Evolutionary conservation across 2,329 filamentous ascomycete genomes (phyloP), one percentile per base, ranked within the genome.

Genomic region (Aspergillus pseudotamarii): DNA sequence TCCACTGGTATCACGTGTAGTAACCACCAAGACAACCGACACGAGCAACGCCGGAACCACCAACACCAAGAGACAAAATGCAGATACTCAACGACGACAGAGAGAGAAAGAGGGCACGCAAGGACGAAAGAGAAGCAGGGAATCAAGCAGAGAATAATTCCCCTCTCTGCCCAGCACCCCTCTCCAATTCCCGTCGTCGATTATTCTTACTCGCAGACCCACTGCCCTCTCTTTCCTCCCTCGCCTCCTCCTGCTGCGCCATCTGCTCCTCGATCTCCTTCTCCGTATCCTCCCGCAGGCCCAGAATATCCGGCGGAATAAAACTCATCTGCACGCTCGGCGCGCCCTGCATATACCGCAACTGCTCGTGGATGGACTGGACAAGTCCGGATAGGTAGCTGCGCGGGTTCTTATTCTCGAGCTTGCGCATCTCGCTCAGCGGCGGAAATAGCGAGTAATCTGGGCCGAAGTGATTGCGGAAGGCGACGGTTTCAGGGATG

Each of bases 401-500:
- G 57, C 86, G 84, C 6, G 91, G 86, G 72, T 97, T 96, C 71
- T 90, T 88, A 75, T 97, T 97, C 73, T 89, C 88, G 62, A 88
- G 85, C 48, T 84, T 84, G 43, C 81, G 78, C 66, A 84, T 81
- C 69, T 94, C 90, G 56, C 93, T 94, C 71, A 98, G 85, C 4
- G 91, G 90, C 0, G 95, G 95, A 74, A 97, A 95, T 16, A 99
- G 86, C 28, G 90, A 90, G 72, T 94, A 93, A 66, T 95, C 91
- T 48, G 93, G 90, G 54, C 91, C 88, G 79, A 99, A 99, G 66
- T 96, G 93, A 66, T 92, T 89, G 62, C 93, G 88, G 83, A 94
- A 96, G 0, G 93, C 92, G 9, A 94, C 88, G 71, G 96, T 89
- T 41, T 86, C 80, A 0, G 95, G 94, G 32, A 98, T 89, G 14